Conservation (phyloP, 306 rosid species). For the Quercus alba region DNA sequence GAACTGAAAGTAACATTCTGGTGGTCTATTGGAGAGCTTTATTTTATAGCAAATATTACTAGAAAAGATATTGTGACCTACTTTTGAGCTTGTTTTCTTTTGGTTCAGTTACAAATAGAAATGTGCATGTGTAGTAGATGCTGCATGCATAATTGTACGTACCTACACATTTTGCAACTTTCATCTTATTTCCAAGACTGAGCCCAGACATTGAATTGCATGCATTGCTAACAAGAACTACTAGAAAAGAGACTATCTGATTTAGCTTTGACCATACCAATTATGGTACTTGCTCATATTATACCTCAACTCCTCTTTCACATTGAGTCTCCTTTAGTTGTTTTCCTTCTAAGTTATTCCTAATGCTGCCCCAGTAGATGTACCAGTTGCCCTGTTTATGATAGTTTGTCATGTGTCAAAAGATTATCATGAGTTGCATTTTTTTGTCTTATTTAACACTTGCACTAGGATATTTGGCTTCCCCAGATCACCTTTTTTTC, state of each 20-base stretch:
- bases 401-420: background rate
- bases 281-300: background rate
- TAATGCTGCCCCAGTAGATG: background rate
- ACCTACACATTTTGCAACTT: background rate
- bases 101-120: background rate
- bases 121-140: background rate
- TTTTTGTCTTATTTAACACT: background rate
- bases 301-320: background rate
- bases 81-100: background rate
- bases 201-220: background rate
- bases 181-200: background rate
- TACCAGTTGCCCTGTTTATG: background rate
- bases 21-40: background rate
- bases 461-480: background rate
- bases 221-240: background rate
- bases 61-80: background rate
- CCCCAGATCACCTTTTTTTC: background rate
- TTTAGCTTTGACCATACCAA: background rate
- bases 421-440: background rate
- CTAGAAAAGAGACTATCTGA: background rate
- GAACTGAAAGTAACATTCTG: background rate
- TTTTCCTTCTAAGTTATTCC: background rate
- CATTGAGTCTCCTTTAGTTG: background rate
- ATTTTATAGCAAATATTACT: background rate
- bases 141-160: background rate